These are phyloP conservation scores for Saprolegnia diclina DNA, from an alignment of 352 stramenopile species.

Conservation along the genomic window DNA sequence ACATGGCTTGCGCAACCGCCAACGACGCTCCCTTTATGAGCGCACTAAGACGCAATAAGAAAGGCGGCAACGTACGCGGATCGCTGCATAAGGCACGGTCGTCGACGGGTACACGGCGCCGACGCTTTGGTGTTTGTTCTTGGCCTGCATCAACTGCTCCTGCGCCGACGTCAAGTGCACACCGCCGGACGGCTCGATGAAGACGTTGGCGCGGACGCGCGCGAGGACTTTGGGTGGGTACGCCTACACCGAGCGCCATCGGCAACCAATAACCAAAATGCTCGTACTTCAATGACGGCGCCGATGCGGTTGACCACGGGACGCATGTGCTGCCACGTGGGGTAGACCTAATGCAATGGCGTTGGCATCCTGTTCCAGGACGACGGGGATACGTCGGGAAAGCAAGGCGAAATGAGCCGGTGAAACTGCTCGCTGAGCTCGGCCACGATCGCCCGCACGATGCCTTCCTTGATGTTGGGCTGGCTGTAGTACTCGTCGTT, in stretches of 20 bases:
- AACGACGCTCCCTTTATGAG: slow-evolving; percentile 36
- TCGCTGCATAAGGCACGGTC: slow-evolving; percentile 59
- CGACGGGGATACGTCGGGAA: slow-evolving; percentile 6
- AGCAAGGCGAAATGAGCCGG: slow-evolving; percentile 6
- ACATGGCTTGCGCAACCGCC: slow-evolving; percentile 44
- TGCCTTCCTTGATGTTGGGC: slow-evolving; percentile 51
- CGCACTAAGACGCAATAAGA: background rate
- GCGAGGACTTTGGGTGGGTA: slow-evolving; percentile 39
- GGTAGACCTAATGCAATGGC: slow-evolving; percentile 43
- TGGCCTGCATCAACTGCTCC: slow-evolving; percentile 40
- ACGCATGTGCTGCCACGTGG: slow-evolving; percentile 54
- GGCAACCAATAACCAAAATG: background rate
- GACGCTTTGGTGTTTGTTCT: slow-evolving; percentile 38
- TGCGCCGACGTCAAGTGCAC: slow-evolving; percentile 68
- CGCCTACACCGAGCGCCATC: slow-evolving; percentile 25
- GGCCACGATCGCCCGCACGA: slow-evolving; percentile 44
- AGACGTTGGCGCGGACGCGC: slow-evolving; percentile 64
- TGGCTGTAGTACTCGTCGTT: slow-evolving; percentile 61
- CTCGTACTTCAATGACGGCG: slow-evolving; percentile 61
- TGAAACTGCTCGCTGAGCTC: slow-evolving; percentile 52
- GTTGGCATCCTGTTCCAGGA: slow-evolving; percentile 3
- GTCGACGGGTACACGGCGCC: slow-evolving; percentile 76
- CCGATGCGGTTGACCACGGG: slow-evolving; percentile 57
- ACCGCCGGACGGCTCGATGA: slow-evolving; percentile 63
- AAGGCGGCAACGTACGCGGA: slow-evolving; percentile 35